phyloP scores from a whole-genome alignment of 2,329 filamentous ascomycete genomes.

The Botrytis fabae region DNA sequence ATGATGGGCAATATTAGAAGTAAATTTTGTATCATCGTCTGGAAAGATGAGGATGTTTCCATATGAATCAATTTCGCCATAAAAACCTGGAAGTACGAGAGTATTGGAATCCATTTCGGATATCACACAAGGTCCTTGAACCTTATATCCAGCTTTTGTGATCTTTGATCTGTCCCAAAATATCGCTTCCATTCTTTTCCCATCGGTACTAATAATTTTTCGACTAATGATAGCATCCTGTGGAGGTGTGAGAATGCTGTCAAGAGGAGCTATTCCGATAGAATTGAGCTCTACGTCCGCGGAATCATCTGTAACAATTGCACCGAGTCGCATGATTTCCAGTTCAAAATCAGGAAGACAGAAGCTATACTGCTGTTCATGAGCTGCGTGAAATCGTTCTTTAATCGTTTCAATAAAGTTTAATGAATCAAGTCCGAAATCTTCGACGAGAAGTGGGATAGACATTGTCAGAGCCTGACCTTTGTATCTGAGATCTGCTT shows the following conservation, averaged over 20 bases:
- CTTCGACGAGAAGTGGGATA: conserved; percentile 4
- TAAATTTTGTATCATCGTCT: conserved; percentile 3
- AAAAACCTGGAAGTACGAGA: conserved; percentile 14
- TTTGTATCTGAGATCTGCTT: conserved; percentile 18
- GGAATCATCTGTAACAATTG: conserved; percentile 14
- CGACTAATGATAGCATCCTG: conserved; percentile 12
- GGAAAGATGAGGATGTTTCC: conserved; percentile 5
- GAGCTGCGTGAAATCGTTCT: conserved; percentile 14
- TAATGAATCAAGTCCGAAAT: not conserved
- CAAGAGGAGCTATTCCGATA: not conserved
- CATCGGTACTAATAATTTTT: conserved; percentile 16
- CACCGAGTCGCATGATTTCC: conserved; percentile 12
- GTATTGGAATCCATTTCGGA: conserved; percentile 20
- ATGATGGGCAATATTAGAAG: not conserved
- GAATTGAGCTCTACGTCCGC: conserved; percentile 1
- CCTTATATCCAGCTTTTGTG: conserved; percentile 13
- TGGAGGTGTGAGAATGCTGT: not conserved
- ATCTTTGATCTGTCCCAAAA: conserved; percentile 18
- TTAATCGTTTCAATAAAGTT: not conserved
- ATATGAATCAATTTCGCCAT: conserved; percentile 12
- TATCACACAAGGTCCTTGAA: conserved; percentile 17
- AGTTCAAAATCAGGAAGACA: conserved; percentile 7
- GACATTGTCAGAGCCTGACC: conserved; percentile 17
- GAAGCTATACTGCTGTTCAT: conserved; percentile 18
- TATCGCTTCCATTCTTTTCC: not conserved